Percentiles rank a stretch among this genome's conserved stretches.
These are phyloP conservation scores for Carex parvula DNA, from an alignment of 176 grass and related monocot species.

Conservation along the genomic window DNA sequence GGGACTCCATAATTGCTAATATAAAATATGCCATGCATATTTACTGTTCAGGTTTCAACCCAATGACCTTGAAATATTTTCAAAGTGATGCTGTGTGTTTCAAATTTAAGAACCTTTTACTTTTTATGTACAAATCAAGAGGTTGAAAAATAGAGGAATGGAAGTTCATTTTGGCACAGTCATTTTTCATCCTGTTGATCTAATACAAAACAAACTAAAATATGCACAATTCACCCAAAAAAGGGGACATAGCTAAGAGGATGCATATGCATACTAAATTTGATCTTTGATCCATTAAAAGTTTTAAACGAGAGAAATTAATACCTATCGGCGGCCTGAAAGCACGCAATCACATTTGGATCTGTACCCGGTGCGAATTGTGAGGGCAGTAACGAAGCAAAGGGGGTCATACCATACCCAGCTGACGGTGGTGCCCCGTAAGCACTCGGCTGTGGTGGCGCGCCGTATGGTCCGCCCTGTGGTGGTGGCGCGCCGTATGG, in stretches of 20 bases:
- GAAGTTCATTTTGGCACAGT: neutral
- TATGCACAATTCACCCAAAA: neutral
- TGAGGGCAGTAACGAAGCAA: constrained; percentile 62
- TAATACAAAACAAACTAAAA: neutral
- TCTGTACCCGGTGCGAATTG: constrained; percentile 74
- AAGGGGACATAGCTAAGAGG: neutral
- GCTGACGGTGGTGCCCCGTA: neutral
- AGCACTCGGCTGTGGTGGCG: neutral
- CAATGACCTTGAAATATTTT: neutral
- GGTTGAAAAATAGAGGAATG: neutral
- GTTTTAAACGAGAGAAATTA: neutral
- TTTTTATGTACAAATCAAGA: neutral
- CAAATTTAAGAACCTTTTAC: neutral
- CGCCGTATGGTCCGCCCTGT: neutral
- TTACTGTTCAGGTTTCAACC: neutral
- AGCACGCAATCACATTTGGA: constrained; percentile 89
- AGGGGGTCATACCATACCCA: constrained; percentile 44
- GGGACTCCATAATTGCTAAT: neutral
- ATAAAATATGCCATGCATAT: neutral
- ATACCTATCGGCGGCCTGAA: constrained; percentile 69
- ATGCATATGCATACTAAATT: neutral
- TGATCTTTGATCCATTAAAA: neutral
- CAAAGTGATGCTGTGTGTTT: neutral
- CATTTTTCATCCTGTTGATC: neutral
- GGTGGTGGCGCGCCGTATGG: constrained; percentile 14